Base-by-base conservation (phyloP, 768 basidiomycete species). In the Mycena albidolilacea region DNA sequence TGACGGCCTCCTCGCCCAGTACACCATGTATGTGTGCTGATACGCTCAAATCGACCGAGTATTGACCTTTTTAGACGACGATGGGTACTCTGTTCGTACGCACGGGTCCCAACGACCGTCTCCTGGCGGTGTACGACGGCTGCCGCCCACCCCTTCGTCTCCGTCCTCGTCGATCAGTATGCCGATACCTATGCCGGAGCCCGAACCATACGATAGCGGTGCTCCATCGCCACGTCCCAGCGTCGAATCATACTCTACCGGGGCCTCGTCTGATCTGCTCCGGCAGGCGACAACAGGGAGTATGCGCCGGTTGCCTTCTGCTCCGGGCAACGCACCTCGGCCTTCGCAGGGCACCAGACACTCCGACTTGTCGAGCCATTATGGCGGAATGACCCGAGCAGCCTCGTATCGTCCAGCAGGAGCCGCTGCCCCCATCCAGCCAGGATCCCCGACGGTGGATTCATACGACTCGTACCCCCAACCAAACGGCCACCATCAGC, bases 281-380 rank as follows among this genome's bases (percentile, higher is more conserved):
- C 64, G 75, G 6, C 71, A 76, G 48, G 75, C 68, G 1, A 76
- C 75, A 0, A 68, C 71, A 1, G 71, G 71, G 12, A 73, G 71
- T 41, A 76, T 72, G 75, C 75, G 75, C 15, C 67, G 71, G 35
- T 46, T 76, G 55, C 75, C 75, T 5, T 76, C 75, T 66, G 75
- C 75, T 9, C 75, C 75, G 35, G 71, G n/a, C 44, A 64, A 64
- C 8, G 58, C 71, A 39, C 46, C 69, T 1, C 68, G 72, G 21
- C 46, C 64, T 3, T 12, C 66, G 38, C 52, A 54, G 5, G 23
- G 21, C 7, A 50, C 50, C 3, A 55, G 55, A 46, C 59, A 52
- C 48, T 57, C 68, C 30, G 63, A 69, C 21, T 59, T 69, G 15
- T 68, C 70, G 35, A 23, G 62, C 41, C 67, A 69, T 37, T 75